These are phyloP conservation scores for Ceratopteris richardii DNA, from an alignment of 75 land plant genomes.

Conservation along the genomic window DNA sequence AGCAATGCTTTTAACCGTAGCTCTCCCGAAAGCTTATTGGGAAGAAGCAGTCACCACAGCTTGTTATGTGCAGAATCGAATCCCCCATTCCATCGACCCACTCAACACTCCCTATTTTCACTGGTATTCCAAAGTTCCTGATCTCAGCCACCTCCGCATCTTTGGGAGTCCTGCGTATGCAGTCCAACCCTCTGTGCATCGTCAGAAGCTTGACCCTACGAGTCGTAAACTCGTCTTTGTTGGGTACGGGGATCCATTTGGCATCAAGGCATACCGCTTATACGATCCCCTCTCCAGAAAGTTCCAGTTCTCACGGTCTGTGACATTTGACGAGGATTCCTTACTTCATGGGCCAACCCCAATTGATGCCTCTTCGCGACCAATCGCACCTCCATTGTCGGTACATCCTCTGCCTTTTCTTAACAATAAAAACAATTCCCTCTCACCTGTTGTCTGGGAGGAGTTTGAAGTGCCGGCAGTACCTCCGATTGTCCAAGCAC, in stretches of 20 bases:
- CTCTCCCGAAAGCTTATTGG: neutral
- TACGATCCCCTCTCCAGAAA: too few relatives aligned
- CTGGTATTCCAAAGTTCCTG: neutral
- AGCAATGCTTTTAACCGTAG: neutral
- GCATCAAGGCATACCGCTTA: too few relatives aligned
- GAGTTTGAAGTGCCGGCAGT: too few relatives aligned
- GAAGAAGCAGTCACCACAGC: neutral
- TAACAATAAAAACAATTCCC: too few relatives aligned
- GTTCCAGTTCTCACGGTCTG: too few relatives aligned
- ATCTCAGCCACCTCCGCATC: neutral
- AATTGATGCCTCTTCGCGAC: neutral
- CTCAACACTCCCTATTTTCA: neutral
- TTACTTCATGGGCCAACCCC: neutral
- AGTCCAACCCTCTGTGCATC: neutral
- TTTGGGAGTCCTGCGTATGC: neutral
- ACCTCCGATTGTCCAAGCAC: too few relatives aligned
- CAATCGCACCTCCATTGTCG: too few relatives aligned
- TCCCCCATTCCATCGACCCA: neutral
- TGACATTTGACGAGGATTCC: too few relatives aligned
- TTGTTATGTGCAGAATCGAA: neutral
- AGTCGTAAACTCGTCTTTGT: conserved; percentile 6
- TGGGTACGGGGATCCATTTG: too few relatives aligned
- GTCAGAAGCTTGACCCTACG: too few relatives aligned
- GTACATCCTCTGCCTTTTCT: too few relatives aligned
- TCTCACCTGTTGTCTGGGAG: too few relatives aligned